Base-by-base conservation (phyloP, 1,284 basidiomycete species). In the Sanghuangporus weigelae region DNA sequence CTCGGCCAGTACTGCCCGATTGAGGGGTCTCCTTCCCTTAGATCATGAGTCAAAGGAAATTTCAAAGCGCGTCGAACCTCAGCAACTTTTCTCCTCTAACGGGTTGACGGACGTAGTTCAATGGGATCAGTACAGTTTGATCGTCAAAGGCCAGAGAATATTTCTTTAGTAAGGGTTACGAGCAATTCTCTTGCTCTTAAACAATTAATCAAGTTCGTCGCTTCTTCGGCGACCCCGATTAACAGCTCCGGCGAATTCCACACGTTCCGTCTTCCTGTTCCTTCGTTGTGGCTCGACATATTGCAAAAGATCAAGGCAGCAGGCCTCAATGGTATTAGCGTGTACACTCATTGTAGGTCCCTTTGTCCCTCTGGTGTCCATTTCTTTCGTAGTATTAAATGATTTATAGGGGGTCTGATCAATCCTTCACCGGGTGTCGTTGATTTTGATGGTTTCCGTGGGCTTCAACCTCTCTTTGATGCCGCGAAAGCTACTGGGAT, bases 281-380 rank as follows among this genome's bases (percentile, higher is more conserved):
- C 89, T 0, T 83, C 83, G 3, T 73, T 94, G 61, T 95, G 92
- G 92, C 79, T 84, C 14, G 92, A 95, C 70, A 86, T 93, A 60
- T 81, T 94, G 53, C 85, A 94, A 69, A 94, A 92, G 72, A 77
- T 86, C 68, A 90, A 90, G 68, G 92, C 90, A 1, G 86, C 89
- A 0, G 92, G 92, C n/a, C 76, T 93, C 66, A 94, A 93, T 68
- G 81, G 84, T 1, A 78, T 90, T 65, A 88, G 86, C 67, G 82
- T 92, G 26, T 93, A 92, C 70, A 82, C 80, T 87, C 69, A 90
- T 89, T 66, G 65, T 66, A 59, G n/a, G 39, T 40, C 14, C 26
- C n/a, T 16, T 23, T 56, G 1, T 35, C 26, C 10, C n/a, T n/a
- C n/a, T n/a, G n/a, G n/a, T 12, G 50, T 38, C 16, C n/a, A 36